Base-by-base conservation (phyloP, 2,329 filamentous ascomycete species). In the Xylaria sp. region DNA sequence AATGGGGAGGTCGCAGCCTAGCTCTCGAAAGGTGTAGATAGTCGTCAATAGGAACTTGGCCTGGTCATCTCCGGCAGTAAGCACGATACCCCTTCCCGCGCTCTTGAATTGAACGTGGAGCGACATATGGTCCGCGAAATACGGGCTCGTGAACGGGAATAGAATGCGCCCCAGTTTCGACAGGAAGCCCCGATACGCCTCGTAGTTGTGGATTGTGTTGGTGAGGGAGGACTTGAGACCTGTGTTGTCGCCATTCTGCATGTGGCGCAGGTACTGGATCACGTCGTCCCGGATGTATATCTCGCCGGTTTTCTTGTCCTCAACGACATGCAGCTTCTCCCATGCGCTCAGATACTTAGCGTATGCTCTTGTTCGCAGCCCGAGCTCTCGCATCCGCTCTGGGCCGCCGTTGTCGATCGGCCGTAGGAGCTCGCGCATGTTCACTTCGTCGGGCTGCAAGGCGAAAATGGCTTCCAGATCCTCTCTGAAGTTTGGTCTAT, bases 121-220 rank as follows among this genome's bases (percentile, higher is more conserved):
- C 6, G 79, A 79, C 79, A 83, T 83, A 66, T 83, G 82, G 65
- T 84, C 81, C 2, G 80, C 75, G 72, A 82, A 83, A 63, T 83
- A 83, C 10, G 82, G 81, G 8, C 76, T 76, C 8, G 80, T 80
- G 74, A 78, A 81, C 3, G 80, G 80, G 68, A 81, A 82, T 9
- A 85, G 78, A 18, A 82, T 70, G 23, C 75, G 75, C 0, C 80
- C 78, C 31, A 84, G 75, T 43, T 77, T 77, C 54, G 79, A 77
- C 28, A 85, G 72, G 70, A 83, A 81, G 25, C 72, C 75, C 20
- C 82, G 80, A 72, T 81, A 83, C 5, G 76, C 73, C 68, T 84
- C 83, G 60, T 84, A 84, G n/a, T 75, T 74, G 20, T 80, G 80
- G 48, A 83, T 77, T 39, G 78, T 78, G 62, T 75, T 75, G 33